Evolutionary conservation across 257 asterid species (phyloP), one percentile per base, ranked within the genome.

Genomic region (Echites panduratus): DNA sequence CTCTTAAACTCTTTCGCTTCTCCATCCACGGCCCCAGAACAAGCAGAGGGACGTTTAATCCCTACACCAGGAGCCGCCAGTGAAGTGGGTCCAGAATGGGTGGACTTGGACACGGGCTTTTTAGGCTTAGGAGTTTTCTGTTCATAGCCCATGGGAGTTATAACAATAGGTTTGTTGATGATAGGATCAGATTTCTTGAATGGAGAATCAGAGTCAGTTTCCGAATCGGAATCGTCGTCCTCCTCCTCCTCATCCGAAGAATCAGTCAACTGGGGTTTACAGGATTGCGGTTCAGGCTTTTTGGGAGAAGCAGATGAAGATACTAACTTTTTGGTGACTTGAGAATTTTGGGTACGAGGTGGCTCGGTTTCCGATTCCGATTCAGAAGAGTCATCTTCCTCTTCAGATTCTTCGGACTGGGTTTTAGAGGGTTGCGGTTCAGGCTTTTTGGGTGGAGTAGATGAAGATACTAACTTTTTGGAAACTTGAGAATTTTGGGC

Each of bases 191-290:
- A 64, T 50, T 54, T 71, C 57, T 38, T 47, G 43, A 35, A 32
- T 9, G 81, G 68, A 13, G 82, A 47, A 1, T 74, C 85, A 2
- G 87, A 49, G 4, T 82, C 87, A 7, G 92, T 20, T 11, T 83
- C 90, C 14, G 88, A 83, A 24, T 77, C 91, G 9, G 91, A 79
- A 7, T 71, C 87, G 0, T 73, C 79, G 5, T 72, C 79, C 29
- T 72, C 87, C 17, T 71, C 87, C 0, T 75, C 79, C 3, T 72
- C 79, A 29, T 72, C 87, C 17, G 76, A 49, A 17, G 90, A 81
- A 47, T 69, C 49, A 1, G 65, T 24, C 12, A 53, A 10, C 58
- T 53, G 65, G 57, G 50, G 0, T 26, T 57, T 57, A 5, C 72
- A 14, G 32, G 79, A 6, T 53, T 14, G 57, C 22, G 80, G 63